A percentile compares a stretch with the other conserved stretches of the same genome.
Evolutionary conservation across 108 stramenopile species (phyloP).

Genomic region (Cylindrotheca closterium): DNA sequence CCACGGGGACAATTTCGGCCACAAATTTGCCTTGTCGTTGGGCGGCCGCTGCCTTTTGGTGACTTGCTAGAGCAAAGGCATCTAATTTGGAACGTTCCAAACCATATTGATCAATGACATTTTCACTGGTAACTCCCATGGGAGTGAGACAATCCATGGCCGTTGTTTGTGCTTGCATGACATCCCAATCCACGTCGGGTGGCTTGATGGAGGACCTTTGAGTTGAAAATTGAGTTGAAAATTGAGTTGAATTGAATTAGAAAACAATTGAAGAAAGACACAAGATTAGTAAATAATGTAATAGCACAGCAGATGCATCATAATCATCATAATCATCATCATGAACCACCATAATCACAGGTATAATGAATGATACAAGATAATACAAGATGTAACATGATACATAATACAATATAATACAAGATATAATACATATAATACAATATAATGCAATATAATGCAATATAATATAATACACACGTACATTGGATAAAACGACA

Average conservation of each 20-base stretch:
- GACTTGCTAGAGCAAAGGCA: slow-evolving; percentile 82
- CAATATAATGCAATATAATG: too few relatives aligned
- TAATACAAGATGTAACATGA: too few relatives aligned
- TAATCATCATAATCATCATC: not conserved
- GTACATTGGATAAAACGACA: slow-evolving; percentile 78
- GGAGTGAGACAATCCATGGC: slow-evolving; percentile 92
- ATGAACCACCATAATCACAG: not conserved
- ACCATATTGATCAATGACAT: slow-evolving; percentile 78
- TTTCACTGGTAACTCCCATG: slow-evolving; percentile 97
- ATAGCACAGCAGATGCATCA: slow-evolving; percentile 1
- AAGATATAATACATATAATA: too few relatives aligned
- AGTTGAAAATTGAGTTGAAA: not conserved
- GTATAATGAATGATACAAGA: too few relatives aligned
- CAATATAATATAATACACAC: slow-evolving; percentile 2
- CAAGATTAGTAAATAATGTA: not conserved
- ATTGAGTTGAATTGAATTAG: not conserved
- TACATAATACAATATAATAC: too few relatives aligned
- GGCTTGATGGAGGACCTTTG: slow-evolving; percentile 42
- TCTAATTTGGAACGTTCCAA: slow-evolving; percentile 79
- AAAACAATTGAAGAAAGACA: not conserved
- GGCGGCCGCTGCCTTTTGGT: slow-evolving; percentile 84
- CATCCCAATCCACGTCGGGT: slow-evolving; percentile 78
- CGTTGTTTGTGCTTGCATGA: slow-evolving; percentile 36
- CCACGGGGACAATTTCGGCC: slow-evolving; percentile 89
- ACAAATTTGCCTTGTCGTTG: slow-evolving; percentile 75